A percentile compares a stretch with the other conserved stretches of the same genome.
phyloP scores from a whole-genome alignment of 306 rosid genomes.

The Dalbergia cochinchinensis region DNA sequence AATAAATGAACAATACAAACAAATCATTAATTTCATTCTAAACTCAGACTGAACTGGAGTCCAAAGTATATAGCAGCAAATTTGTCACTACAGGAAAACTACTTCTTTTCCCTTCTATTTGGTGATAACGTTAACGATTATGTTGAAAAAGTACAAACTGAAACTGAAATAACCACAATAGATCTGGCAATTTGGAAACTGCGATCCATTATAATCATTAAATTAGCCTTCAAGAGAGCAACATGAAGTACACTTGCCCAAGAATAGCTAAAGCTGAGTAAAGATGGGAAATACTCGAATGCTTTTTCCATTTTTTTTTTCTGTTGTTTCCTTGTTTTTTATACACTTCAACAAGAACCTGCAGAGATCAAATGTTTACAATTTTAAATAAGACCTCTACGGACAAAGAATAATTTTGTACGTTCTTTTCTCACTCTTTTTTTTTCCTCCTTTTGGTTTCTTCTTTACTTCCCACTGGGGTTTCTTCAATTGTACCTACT shows the following conservation, averaged over 20 bases:
- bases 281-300: conserved; percentile 29
- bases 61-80: too few species aligned
- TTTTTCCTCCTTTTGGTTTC: background rate
- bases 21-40: too few species aligned
- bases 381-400: conserved; percentile 73
- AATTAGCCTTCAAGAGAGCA: conserved; percentile 4
- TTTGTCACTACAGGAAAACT: too few species aligned
- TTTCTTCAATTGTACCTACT: conserved; percentile 67
- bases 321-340: conserved; percentile 24
- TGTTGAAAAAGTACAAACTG: too few species aligned
- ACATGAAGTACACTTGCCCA: conserved; percentile 10
- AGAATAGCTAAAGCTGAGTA: conserved; percentile 39
- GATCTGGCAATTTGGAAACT: background rate
- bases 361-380: conserved; percentile 87
- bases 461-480: conserved; percentile 45
- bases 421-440: conserved; percentile 31
- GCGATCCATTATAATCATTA: background rate
- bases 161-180: background rate
- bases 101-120: too few species aligned
- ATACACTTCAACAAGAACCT: conserved; percentile 61
- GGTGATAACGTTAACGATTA: too few species aligned
- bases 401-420: conserved; percentile 58
- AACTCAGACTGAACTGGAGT: too few species aligned
- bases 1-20: too few species aligned
- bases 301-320: conserved; percentile 21